Evolutionary conservation across 2,329 filamentous ascomycete genomes (phyloP).

Genomic region (Microcera coccophila): DNA sequence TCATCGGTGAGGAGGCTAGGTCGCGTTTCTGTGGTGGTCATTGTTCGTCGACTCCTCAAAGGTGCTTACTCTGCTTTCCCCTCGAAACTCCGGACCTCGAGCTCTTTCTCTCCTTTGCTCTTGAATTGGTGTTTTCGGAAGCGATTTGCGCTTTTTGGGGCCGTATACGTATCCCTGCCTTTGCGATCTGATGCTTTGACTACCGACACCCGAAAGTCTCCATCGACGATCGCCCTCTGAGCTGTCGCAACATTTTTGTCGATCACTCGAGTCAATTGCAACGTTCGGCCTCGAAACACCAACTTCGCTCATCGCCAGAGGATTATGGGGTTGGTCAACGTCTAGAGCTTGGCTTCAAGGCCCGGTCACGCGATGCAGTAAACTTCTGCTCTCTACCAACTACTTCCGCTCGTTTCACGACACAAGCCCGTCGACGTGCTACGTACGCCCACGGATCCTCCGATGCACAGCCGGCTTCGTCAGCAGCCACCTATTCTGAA

Average conservation of each 20-base stretch:
- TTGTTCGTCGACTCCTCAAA: background rate
- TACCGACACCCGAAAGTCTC: background rate
- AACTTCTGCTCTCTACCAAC: conserved; percentile 15
- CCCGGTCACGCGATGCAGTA: conserved; percentile 26
- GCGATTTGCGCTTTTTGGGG: too few species aligned
- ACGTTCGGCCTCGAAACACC: conserved; percentile 2
- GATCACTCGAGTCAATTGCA: conserved; percentile 5
- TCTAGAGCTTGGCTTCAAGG: conserved; percentile 21
- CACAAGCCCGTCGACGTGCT: conserved; percentile 6
- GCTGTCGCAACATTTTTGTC: background rate
- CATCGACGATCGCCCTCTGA: background rate
- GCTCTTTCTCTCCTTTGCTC: too few species aligned
- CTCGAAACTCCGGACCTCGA: too few species aligned
- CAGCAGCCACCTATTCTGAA: conserved; percentile 3
- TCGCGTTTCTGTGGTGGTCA: background rate
- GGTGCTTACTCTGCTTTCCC: too few species aligned
- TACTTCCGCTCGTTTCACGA: conserved; percentile 20
- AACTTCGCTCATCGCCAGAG: conserved; percentile 3
- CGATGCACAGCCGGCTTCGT: conserved; percentile 8
- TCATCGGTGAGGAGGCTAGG: too few species aligned
- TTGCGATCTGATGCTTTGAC: too few species aligned
- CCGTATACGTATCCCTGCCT: too few species aligned
- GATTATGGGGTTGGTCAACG: conserved; percentile 22
- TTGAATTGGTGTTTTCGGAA: too few species aligned
- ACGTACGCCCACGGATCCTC: background rate